phyloP scores from a whole-genome alignment of 2,329 filamentous ascomycete genomes.

The Huntiella savannae region DNA sequence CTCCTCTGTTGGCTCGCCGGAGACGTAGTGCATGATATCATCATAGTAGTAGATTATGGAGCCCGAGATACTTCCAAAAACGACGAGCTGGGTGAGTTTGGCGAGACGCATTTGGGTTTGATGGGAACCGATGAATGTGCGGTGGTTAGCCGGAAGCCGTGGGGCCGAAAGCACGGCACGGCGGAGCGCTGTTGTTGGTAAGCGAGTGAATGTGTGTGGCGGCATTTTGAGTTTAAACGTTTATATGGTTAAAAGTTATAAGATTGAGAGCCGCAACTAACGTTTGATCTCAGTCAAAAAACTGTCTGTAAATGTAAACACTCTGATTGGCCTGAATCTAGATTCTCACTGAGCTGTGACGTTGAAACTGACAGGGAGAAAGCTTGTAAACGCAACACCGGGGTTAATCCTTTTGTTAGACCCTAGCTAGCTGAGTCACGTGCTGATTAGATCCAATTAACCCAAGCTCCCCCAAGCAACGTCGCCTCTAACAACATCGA shows the following conservation, averaged over 20 bases:
- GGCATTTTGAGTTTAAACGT: not conserved
- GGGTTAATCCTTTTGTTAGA: not conserved
- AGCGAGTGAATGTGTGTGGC: not conserved
- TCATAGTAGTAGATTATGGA: constrained; percentile 12
- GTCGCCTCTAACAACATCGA: constrained; percentile 9
- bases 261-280: not conserved
- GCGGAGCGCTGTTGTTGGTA: constrained; percentile 6
- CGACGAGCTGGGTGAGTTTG: constrained; percentile 3
- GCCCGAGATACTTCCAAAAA: constrained; percentile 10
- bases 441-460: constrained; percentile 2
- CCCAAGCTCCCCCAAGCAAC: constrained; percentile 4
- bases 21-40: constrained; percentile 2
- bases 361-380: not conserved
- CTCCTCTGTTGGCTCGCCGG: constrained; percentile 10
- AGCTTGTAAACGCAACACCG: not conserved
- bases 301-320: not conserved
- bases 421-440: not conserved
- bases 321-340: constrained; percentile 1
- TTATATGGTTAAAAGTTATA: not conserved
- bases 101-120: constrained; percentile 4
- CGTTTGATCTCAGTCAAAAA: not conserved
- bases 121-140: constrained; percentile 1
- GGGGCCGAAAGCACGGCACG: constrained; percentile 1
- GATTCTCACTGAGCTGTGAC: not conserved
- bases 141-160: not conserved